A percentile compares a stretch with the other conserved stretches of the same genome.
phyloP scores from a whole-genome alignment of 1,284 basidiomycete species.

The Peniophora sp. region DNA sequence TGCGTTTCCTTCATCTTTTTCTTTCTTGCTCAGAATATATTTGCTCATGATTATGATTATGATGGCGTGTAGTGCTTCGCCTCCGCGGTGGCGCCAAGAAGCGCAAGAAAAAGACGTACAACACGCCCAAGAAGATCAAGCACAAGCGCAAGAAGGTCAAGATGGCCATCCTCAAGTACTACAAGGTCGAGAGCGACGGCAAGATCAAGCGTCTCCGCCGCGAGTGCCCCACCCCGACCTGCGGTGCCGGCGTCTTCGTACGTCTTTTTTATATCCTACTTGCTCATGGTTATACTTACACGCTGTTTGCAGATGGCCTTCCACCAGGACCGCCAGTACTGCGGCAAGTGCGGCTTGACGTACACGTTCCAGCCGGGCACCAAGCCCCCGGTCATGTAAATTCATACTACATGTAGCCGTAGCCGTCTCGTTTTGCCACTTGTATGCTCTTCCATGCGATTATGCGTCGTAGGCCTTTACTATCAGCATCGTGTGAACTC shows the following conservation, averaged over 20 bases:
- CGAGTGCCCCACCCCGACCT: slow-evolving; percentile 88
- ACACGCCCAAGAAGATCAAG: slow-evolving; percentile 99
- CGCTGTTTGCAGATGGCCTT: slow-evolving; percentile 68
- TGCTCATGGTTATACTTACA: background rate
- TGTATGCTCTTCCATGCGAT: too few relatives aligned
- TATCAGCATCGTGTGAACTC: too few relatives aligned
- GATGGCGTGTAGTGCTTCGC: slow-evolving; percentile 56
- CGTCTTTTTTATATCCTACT: slow-evolving; percentile 20
- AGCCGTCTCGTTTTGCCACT: too few relatives aligned
- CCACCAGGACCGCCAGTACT: slow-evolving; percentile 94
- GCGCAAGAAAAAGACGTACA: slow-evolving; percentile 99
- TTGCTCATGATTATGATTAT: too few relatives aligned
- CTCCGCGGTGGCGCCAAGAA: slow-evolving; percentile 98
- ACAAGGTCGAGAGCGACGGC: slow-evolving; percentile 98
- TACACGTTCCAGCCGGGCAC: slow-evolving; percentile 82
- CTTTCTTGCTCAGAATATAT: too few relatives aligned
- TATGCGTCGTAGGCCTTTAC: too few relatives aligned
- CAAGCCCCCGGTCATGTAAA: slow-evolving; percentile 63
- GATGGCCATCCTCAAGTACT: slow-evolving; percentile 99
- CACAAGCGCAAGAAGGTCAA: slow-evolving; percentile 99
- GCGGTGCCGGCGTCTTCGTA: slow-evolving; percentile 94
- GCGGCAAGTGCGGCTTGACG: slow-evolving; percentile 89
- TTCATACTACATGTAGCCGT: too few relatives aligned
- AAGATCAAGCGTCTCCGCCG: slow-evolving; percentile 99
- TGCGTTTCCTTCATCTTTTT: too few relatives aligned